Evolutionary conservation across 352 stramenopile genomes (phyloP).

Genomic region (Pythium rishiriense): DNA sequence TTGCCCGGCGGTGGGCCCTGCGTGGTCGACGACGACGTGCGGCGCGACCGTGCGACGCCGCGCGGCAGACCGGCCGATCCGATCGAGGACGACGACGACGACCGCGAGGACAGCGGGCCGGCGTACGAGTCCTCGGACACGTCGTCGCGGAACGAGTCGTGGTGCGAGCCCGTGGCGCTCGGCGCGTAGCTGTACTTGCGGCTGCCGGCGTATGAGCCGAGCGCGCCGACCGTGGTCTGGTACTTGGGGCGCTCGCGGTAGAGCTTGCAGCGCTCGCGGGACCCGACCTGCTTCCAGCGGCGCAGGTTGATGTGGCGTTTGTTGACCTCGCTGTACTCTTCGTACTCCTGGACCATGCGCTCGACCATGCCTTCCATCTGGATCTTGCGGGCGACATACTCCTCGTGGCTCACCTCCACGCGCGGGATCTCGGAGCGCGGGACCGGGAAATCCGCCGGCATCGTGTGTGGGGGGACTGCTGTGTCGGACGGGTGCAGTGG

Average conservation of each 20-base stretch:
- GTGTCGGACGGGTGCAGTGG: too few species aligned
- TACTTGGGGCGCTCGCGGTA: slow-evolving; percentile 29
- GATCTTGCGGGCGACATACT: slow-evolving; percentile 25
- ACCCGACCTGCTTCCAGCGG: slow-evolving; percentile 28
- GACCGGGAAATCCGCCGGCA: slow-evolving; percentile 38
- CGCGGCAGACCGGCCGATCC: background rate
- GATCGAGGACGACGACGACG: slow-evolving; percentile 1
- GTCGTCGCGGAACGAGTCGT: slow-evolving; percentile 6
- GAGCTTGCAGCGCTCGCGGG: slow-evolving; percentile 25
- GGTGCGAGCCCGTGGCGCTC: background rate
- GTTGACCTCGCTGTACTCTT: slow-evolving; percentile 30
- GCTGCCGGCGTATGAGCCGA: slow-evolving; percentile 2
- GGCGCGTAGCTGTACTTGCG: slow-evolving; percentile 15
- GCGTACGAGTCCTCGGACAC: slow-evolving; percentile 20
- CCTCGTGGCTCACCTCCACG: slow-evolving; percentile 21
- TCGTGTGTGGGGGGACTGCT: too few species aligned
- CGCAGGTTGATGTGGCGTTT: slow-evolving; percentile 27
- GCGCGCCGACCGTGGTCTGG: slow-evolving; percentile 16
- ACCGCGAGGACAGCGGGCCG: slow-evolving; percentile 3
- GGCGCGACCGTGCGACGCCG: background rate
- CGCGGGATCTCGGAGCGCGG: slow-evolving; percentile 34
- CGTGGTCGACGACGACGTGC: slow-evolving; percentile 13
- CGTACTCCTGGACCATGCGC: slow-evolving; percentile 32
- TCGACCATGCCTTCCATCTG: slow-evolving; percentile 35
- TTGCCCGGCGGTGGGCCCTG: background rate